Evolutionary conservation across 192 early-diverging fungal genomes (phyloP), one percentile per base, ranked within the genome.

Genomic region (Mortierella claussenii): DNA sequence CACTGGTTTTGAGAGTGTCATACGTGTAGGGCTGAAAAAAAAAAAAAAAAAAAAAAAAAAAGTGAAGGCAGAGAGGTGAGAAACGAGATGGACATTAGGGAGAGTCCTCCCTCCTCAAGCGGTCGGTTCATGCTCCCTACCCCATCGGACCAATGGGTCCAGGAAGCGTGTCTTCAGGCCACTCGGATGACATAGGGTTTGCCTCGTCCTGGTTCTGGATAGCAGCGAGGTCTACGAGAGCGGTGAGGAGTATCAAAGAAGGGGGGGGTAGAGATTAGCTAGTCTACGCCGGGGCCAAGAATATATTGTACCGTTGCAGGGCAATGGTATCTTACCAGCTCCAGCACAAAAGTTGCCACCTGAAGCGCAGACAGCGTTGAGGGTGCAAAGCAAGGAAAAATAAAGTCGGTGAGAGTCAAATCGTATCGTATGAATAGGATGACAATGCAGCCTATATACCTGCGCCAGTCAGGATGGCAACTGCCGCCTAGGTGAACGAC

Each of bases 271-370:
- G n/a, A n/a, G n/a, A n/a, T n/a, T n/a, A n/a, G n/a, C n/a, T n/a
- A n/a, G n/a, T n/a, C n/a, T n/a, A n/a, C n/a, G n/a, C n/a, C n/a
- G n/a, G n/a, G n/a, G n/a, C n/a, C n/a, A n/a, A n/a, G n/a, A n/a
- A n/a, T n/a, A n/a, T n/a, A n/a, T n/a, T n/a, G n/a, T n/a, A n/a
- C n/a, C n/a, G n/a, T n/a, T n/a, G n/a, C n/a, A n/a, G n/a, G n/a
- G n/a, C n/a, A n/a, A n/a, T n/a, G n/a, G 0, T 30, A 20, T 18
- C 30, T 56, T 44, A 79, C 78, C 80, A 53, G 81, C 81, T 17
- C 80, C 83, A 24, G 80, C 83, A 42, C 83, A 82, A 71, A 84
- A 84, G 65, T 62, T 69, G 1, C 75, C 83, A n/a, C 78, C 82
- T 81, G 23, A 33, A 20, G 43, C 23, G 7, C 21, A 47, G 10